Base-by-base conservation (phyloP, 768 basidiomycete genomes). In the Panaeolus cyanescens region DNA sequence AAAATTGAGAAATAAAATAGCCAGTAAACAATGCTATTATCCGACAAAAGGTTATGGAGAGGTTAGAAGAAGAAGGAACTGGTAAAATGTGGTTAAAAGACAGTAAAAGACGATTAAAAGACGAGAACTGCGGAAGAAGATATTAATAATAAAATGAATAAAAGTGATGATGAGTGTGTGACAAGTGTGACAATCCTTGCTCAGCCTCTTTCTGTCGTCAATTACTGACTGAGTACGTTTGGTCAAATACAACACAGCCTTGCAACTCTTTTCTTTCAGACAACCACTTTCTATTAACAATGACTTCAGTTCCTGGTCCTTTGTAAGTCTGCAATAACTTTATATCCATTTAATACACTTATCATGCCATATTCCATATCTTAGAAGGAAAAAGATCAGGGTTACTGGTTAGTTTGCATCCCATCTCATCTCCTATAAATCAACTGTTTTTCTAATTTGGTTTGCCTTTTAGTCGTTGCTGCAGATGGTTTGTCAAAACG, bases 401-500 rank as follows among this genome's bases (percentile, higher is more conserved):
- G 79, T 92, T 61, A 92, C 91, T 64, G 90, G 91, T 90, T 20
- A 42, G 81, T 70, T 57, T 53, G 34, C n/a, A 7, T 25, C 30
- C 32, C 37, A 37, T 22, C 9, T 33, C 13, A 22, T 54, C 42
- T 22, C 12, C n/a, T 7, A 25, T n/a, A 31, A 17, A 28, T 10
- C 55, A n/a, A n/a, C 19, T 58, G 10, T 59, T 42, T 15, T n/a
- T 20, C 59, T 55, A 30, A 53, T 45, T 56, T 34, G 60, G 19
- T 64, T 62, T 56, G 2, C 61, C 59, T 55, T 59, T 7, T 68
- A 97, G 95, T 96, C 64, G 95, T 99, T 64, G 96, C 97, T 59
- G 97, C 95, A 50, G 95, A 97, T 77, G 91, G 91, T 13, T 79
- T 97, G 19, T 91, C 91, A 53, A 97, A 96, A 79, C 91, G 95